A percentile compares a stretch with the other conserved stretches of the same genome.
Conservation (phyloP, 2,329 filamentous ascomycete genomes). For the Pestalotiopsis fici region DNA sequence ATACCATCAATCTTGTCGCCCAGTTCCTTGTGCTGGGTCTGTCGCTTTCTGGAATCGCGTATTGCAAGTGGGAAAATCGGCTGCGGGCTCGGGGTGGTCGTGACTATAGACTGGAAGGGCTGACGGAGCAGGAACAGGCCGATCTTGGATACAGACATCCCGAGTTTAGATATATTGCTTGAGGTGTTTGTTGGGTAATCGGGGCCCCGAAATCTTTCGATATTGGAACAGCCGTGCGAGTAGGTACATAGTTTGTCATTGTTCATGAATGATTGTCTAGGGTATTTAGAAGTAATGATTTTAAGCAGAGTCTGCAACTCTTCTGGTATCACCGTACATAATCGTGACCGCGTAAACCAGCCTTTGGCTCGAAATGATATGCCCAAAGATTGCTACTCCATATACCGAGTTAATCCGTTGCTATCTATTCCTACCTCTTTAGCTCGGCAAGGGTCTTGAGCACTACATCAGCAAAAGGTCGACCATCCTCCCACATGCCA, state of each 20-base stretch:
- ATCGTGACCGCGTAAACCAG: too few relatives aligned
- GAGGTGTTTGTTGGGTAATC: conserved; percentile 10
- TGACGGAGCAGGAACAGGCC: conserved; percentile 44
- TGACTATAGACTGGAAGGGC: conserved; percentile 48
- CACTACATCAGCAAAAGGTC: not conserved
- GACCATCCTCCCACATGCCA: conserved; percentile 7
- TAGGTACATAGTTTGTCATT: too few relatives aligned
- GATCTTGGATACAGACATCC: conserved; percentile 56
- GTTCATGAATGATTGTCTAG: too few relatives aligned
- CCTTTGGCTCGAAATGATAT: too few relatives aligned
- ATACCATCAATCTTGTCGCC: conserved; percentile 57
- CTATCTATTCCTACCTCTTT: not conserved
- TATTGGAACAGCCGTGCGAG: too few relatives aligned
- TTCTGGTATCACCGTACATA: too few relatives aligned
- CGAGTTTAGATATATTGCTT: conserved; percentile 56
- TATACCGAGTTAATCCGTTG: too few relatives aligned
- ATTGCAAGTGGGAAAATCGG: conserved; percentile 56
- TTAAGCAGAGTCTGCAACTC: too few relatives aligned
- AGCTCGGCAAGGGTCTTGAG: not conserved
- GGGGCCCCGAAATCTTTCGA: too few relatives aligned
- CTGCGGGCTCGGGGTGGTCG: conserved; percentile 47
- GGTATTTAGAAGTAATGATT: too few relatives aligned
- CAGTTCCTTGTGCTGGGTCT: conserved; percentile 47
- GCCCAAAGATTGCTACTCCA: too few relatives aligned
- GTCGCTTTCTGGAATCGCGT: conserved; percentile 48